These are phyloP conservation scores for Erysimum pusillum DNA, from an alignment of 441 rosid genomes.

Conservation along the genomic window DNA sequence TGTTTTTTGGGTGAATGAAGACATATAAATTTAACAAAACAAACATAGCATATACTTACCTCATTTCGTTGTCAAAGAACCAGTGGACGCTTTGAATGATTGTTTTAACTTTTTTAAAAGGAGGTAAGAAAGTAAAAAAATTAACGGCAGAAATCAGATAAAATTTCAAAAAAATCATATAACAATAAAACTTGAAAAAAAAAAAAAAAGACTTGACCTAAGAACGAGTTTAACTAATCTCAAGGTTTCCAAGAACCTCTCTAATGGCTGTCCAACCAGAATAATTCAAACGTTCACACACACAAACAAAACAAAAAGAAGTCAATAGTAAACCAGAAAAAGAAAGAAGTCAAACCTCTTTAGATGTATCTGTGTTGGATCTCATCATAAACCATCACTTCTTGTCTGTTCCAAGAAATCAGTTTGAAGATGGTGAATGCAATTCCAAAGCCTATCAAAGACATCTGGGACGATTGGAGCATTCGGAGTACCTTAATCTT, in stretches of 20 bases:
- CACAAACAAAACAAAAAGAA: background rate
- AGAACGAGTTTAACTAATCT: slow-evolving; percentile 32
- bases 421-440: slow-evolving; percentile 33
- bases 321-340: background rate
- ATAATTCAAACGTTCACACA: slow-evolving; percentile 22
- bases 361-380: slow-evolving; percentile 19
- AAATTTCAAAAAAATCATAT: background rate
- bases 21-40: too few species aligned
- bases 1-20: too few species aligned
- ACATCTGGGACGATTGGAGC: slow-evolving; percentile 53
- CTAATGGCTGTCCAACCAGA: slow-evolving; percentile 27
- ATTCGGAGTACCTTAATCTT: slow-evolving; percentile 52
- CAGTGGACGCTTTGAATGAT: background rate
- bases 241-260: slow-evolving; percentile 26
- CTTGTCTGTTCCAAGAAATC: background rate
- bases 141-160: background rate
- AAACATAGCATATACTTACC: background rate
- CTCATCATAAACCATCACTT: slow-evolving; percentile 7
- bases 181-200: background rate
- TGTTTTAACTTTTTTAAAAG: background rate
- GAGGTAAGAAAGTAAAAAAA: background rate
- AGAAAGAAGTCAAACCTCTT: slow-evolving; percentile 1
- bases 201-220: background rate
- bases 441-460: slow-evolving; percentile 42
- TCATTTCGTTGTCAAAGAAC: background rate